A percentile compares a stretch with the other conserved stretches of the same genome.
These are phyloP conservation scores for Pestalotiopsis sp. DNA, from an alignment of 2,329 filamentous ascomycete genomes.

Conservation along the genomic window DNA sequence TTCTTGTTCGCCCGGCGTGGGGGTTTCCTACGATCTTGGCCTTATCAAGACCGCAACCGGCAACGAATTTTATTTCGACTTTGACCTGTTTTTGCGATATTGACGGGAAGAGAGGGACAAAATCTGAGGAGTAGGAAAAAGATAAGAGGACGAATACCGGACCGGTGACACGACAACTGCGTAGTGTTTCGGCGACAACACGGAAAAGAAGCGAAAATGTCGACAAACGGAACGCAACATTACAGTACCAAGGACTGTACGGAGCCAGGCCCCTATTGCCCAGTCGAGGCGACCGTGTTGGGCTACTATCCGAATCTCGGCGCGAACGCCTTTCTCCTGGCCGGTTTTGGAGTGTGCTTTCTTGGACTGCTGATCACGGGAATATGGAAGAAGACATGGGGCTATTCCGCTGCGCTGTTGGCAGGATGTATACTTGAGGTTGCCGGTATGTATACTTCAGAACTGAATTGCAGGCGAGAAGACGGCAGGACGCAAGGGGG, in stretches of 20 bases:
- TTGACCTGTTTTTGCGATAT: neutral
- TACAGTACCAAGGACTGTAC: conserved; percentile 30
- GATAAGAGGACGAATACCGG: neutral
- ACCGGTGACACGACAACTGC: neutral
- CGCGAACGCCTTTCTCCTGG: conserved; percentile 57
- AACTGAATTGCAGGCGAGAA: neutral
- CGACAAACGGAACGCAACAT: conserved; percentile 1
- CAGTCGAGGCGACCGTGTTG: conserved; percentile 54
- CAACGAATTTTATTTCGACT: neutral
- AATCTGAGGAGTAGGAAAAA: neutral
- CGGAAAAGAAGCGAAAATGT: neutral
- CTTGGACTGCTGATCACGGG: conserved; percentile 46
- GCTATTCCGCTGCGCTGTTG: conserved; percentile 52
- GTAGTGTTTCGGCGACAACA: neutral
- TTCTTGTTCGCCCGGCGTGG: neutral
- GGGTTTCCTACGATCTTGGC: neutral
- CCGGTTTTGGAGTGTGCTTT: conserved; percentile 49
- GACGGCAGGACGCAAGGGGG: no score
- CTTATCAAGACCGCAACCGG: neutral
- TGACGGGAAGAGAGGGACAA: neutral
- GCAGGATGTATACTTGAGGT: conserved; percentile 55
- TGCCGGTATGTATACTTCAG: conserved; percentile 42
- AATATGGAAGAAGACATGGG: conserved; percentile 57
- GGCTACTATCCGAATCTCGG: conserved; percentile 61
- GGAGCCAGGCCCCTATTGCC: conserved; percentile 46